phyloP scores from a whole-genome alignment of 768 basidiomycete genomes.

The Podaxis carcinomalis region DNA sequence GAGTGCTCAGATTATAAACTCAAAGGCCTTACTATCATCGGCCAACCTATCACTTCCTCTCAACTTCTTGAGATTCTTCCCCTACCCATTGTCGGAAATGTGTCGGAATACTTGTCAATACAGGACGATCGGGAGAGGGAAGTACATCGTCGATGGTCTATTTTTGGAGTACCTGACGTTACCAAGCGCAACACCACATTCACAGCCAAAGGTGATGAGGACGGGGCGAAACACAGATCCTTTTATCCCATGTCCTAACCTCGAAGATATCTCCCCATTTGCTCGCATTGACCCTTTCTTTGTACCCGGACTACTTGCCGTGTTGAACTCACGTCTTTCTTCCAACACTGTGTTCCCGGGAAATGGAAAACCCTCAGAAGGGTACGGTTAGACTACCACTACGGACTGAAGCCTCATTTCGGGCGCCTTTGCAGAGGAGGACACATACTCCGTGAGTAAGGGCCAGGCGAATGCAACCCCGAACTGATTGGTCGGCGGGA shows the following conservation, averaged over 20 bases:
- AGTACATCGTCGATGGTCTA: background rate
- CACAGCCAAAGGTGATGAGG: no score
- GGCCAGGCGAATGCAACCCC: background rate
- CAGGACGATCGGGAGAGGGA: background rate
- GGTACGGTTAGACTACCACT: background rate
- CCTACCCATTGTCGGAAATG: background rate
- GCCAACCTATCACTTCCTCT: background rate
- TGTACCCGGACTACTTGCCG: background rate
- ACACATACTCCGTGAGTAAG: background rate
- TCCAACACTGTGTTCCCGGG: background rate
- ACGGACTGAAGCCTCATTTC: background rate
- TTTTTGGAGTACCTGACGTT: background rate
- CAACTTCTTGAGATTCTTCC: background rate
- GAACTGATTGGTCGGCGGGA: background rate
- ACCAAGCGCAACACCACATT: background rate
- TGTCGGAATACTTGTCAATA: background rate
- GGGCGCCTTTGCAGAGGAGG: background rate
- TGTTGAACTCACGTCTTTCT: background rate
- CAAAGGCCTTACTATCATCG: background rate
- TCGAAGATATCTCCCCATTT: background rate
- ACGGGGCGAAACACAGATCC: background rate
- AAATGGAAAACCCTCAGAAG: background rate
- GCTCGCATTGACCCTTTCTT: background rate
- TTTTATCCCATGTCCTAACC: background rate
- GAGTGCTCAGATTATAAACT: background rate